Percentiles rank a stretch among this genome's conserved stretches.
phyloP scores from a whole-genome alignment of 2,329 filamentous ascomycete species.

The Sporothrix sp. region DNA sequence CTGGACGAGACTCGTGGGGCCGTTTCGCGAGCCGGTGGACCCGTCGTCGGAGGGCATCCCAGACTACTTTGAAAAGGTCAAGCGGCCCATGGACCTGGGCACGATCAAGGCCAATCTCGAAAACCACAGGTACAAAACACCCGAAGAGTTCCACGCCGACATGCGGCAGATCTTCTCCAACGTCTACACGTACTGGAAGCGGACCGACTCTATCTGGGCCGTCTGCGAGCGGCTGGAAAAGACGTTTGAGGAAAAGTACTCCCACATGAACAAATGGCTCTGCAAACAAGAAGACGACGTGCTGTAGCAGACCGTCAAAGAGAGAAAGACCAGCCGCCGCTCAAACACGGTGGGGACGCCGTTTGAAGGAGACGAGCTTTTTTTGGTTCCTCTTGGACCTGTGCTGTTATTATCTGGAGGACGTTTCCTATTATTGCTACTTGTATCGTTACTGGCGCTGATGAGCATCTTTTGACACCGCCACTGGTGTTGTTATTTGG shows the following conservation, averaged over 20 bases:
- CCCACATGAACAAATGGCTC: slow-evolving; percentile 50
- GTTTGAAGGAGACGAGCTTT: no score
- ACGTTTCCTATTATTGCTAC: no score
- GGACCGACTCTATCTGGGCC: slow-evolving; percentile 43
- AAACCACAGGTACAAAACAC: slow-evolving; percentile 37
- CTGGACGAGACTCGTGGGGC: slow-evolving; percentile 56
- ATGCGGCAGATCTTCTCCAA: slow-evolving; percentile 54
- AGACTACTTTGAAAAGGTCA: slow-evolving; percentile 52
- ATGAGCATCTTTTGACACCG: no score
- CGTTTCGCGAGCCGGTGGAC: slow-evolving; percentile 51
- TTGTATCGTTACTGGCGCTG: no score
- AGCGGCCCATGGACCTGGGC: slow-evolving; percentile 51
- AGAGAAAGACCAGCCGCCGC: no score
- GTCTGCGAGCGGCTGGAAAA: slow-evolving; percentile 50
- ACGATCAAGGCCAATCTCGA: slow-evolving; percentile 55
- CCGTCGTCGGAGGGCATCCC: slow-evolving; percentile 46
- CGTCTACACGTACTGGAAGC: slow-evolving; percentile 54
- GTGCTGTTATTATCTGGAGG: no score
- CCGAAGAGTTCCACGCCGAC: slow-evolving; percentile 46
- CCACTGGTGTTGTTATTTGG: no score
- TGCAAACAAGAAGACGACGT: slow-evolving; percentile 29
- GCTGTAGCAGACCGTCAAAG: no score
- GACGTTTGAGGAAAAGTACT: slow-evolving; percentile 36
- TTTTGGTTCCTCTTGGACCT: no score
- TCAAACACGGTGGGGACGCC: no score